phyloP scores from a whole-genome alignment of 1,284 basidiomycete genomes.

The Malassezia caprae region DNA sequence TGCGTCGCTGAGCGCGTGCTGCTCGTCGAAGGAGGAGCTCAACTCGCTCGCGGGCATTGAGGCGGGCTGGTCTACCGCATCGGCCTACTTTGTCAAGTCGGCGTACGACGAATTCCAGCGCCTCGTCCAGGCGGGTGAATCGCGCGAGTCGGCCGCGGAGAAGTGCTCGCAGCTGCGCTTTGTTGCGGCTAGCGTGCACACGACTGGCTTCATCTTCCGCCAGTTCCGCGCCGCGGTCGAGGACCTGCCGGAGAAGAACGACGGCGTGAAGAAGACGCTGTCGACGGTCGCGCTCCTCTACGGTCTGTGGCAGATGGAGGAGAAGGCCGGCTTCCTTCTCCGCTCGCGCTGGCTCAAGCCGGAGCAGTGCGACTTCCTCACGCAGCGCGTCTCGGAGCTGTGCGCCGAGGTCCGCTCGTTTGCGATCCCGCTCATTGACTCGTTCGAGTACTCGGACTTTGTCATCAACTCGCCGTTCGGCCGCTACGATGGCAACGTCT shows the following conservation, averaged over 20 bases:
- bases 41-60: slow-evolving; percentile 52
- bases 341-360: slow-evolving; percentile 50
- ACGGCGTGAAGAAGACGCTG: slow-evolving; percentile 39
- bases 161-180: slow-evolving; percentile 54
- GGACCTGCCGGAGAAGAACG: slow-evolving; percentile 25
- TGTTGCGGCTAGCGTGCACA: slow-evolving; percentile 53
- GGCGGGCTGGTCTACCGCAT: slow-evolving; percentile 52
- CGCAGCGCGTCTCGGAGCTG: slow-evolving; percentile 50
- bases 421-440: slow-evolving; percentile 53
- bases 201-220: slow-evolving; percentile 47
- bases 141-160: slow-evolving; percentile 54
- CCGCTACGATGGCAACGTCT: slow-evolving; percentile 42
- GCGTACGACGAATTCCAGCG: slow-evolving; percentile 52
- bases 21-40: slow-evolving; percentile 46
- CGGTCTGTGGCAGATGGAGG: slow-evolving; percentile 55
- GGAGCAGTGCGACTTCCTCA: slow-evolving; percentile 51
- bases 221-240: slow-evolving; percentile 46
- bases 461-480: slow-evolving; percentile 56
- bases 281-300: slow-evolving; percentile 37
- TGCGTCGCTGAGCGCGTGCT: slow-evolving; percentile 50
- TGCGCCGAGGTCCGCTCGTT: slow-evolving; percentile 52
- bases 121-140: slow-evolving; percentile 50
- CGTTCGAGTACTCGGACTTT: slow-evolving; percentile 55
- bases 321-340: slow-evolving; percentile 55
- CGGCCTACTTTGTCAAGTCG: slow-evolving; percentile 54